phyloP scores from a whole-genome alignment of 495 filamentous ascomycete genomes.

The Tuber calosporum region DNA sequence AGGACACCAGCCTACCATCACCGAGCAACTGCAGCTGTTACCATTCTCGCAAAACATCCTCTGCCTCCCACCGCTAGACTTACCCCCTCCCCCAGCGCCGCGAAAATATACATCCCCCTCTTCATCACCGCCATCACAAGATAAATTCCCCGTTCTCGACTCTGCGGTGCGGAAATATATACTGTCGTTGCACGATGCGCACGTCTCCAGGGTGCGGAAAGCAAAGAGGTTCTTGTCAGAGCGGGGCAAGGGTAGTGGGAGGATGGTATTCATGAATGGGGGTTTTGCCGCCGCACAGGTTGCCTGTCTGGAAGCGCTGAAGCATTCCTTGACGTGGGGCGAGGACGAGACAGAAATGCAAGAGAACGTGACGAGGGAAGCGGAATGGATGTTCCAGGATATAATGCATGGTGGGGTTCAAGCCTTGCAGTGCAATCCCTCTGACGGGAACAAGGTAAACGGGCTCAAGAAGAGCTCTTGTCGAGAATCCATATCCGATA shows the following conservation, averaged over 20 bases:
- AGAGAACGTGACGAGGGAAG: conserved; percentile 27
- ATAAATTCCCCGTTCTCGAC: conserved; percentile 18
- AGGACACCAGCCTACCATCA: conserved; percentile 29
- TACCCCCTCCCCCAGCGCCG: conserved; percentile 21
- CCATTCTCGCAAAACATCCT: conserved; percentile 34
- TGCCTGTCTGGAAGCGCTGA: conserved; percentile 30
- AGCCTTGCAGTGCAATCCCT: conserved; percentile 19
- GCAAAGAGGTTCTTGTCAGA: conserved; percentile 26
- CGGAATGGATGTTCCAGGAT: conserved; percentile 34
- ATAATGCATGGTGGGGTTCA: conserved; percentile 33
- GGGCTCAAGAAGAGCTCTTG: conserved; percentile 17
- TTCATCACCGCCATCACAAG: background rate
- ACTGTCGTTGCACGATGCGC: conserved; percentile 27
- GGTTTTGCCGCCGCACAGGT: conserved; percentile 29
- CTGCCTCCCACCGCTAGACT: conserved; percentile 27
- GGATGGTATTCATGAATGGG: conserved; percentile 37
- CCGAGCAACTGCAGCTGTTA: conserved; percentile 31
- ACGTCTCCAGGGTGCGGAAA: conserved; percentile 12
- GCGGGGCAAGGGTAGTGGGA: conserved; percentile 8
- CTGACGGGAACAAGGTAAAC: conserved; percentile 13
- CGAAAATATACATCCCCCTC: conserved; percentile 11
- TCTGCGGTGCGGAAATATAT: conserved; percentile 30
- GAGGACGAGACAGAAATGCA: conserved; percentile 20
- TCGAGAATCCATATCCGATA: conserved; percentile 18
- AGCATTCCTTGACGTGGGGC: conserved; percentile 20